These are phyloP conservation scores for Kickxella alabastrina DNA, from an alignment of 192 early-diverging fungal genomes.

Conservation along the genomic window DNA sequence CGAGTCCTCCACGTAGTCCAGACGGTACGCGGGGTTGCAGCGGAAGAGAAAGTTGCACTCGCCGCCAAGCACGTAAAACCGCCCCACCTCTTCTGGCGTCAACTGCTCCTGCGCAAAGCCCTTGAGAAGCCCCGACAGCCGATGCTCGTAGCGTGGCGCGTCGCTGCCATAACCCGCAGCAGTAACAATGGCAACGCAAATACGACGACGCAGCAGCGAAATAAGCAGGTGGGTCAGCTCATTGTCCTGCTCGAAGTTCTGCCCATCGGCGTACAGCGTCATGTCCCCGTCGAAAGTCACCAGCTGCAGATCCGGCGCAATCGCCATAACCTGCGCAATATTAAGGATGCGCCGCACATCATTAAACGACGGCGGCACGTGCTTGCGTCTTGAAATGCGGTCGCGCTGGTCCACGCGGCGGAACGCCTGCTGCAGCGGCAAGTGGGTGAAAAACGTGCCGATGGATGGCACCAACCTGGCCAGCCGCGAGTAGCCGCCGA, in stretches of 20 bases:
- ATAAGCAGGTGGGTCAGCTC: slow-evolving; percentile 64
- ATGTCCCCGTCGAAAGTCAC: slow-evolving; percentile 96
- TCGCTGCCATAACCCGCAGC: slow-evolving; percentile 83
- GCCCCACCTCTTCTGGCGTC: slow-evolving; percentile 40
- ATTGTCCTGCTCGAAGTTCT: slow-evolving; percentile 71
- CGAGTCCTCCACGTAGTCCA: slow-evolving; percentile 62
- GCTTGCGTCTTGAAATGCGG: slow-evolving; percentile 70
- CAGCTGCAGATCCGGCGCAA: slow-evolving; percentile 63
- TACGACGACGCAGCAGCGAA: slow-evolving; percentile 57
- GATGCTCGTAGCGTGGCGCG: slow-evolving; percentile 67
- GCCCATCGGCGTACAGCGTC: slow-evolving; percentile 89
- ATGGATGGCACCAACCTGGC: slow-evolving; percentile 72
- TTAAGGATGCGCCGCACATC: slow-evolving; percentile 88
- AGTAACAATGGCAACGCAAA: slow-evolving; percentile 83
- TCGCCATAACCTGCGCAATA: slow-evolving; percentile 78
- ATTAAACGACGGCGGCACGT: slow-evolving; percentile 90
- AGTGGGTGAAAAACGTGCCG: slow-evolving; percentile 79
- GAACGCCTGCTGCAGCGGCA: slow-evolving; percentile 75
- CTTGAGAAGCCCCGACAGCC: slow-evolving; percentile 71
- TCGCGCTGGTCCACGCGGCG: slow-evolving; percentile 61
- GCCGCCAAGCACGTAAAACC: slow-evolving; percentile 83
- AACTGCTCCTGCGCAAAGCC: slow-evolving; percentile 57
- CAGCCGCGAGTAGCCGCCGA: slow-evolving; percentile 66
- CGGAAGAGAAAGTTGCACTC: slow-evolving; percentile 91
- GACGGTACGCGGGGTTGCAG: slow-evolving; percentile 56